Percentiles rank a stretch among this genome's conserved stretches.
These are phyloP conservation scores for Porodaedalea pini DNA, from an alignment of 1,284 basidiomycete genomes.

Conservation along the genomic window DNA sequence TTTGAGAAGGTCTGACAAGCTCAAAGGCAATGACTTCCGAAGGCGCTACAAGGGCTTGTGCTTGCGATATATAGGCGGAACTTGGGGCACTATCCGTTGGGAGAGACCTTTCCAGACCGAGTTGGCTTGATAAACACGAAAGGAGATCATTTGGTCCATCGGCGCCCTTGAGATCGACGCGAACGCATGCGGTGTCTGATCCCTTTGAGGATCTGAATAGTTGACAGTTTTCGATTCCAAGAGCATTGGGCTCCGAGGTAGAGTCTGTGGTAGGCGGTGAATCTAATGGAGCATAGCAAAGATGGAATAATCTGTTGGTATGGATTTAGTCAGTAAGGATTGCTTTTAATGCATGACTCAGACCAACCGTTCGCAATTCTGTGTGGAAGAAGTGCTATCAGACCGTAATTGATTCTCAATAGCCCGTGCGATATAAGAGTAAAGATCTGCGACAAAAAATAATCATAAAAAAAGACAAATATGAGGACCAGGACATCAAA, in stretches of 20 bases:
- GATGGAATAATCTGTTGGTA: constrained; percentile 16
- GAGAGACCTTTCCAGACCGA: constrained; percentile 32
- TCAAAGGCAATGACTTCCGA: constrained; percentile 63
- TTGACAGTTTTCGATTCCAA: constrained; percentile 7
- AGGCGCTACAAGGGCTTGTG: constrained; percentile 56
- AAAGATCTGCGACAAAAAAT: constrained; percentile 32
- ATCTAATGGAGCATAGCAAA: constrained; percentile 13
- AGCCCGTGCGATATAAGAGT: constrained; percentile 10
- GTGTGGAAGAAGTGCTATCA: background rate
- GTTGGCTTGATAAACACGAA: constrained; percentile 48
- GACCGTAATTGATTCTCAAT: constrained; percentile 8
- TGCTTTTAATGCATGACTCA: background rate
- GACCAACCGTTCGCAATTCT: constrained; percentile 8
- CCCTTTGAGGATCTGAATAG: constrained; percentile 10
- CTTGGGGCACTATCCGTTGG: background rate
- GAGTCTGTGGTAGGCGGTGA: background rate
- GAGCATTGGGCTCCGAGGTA: constrained; percentile 3
- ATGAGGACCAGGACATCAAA: background rate
- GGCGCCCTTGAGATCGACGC: constrained; percentile 37
- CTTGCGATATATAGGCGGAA: constrained; percentile 26
- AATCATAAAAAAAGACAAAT: background rate
- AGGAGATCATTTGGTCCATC: constrained; percentile 52
- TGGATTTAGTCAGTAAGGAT: background rate
- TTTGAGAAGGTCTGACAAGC: constrained; percentile 35
- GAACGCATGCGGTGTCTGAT: constrained; percentile 37